Percentiles rank a stretch among this genome's conserved stretches.
These are phyloP conservation scores for Leucosporidium scottii DNA, from an alignment of 768 basidiomycete genomes.

Conservation along the genomic window DNA sequence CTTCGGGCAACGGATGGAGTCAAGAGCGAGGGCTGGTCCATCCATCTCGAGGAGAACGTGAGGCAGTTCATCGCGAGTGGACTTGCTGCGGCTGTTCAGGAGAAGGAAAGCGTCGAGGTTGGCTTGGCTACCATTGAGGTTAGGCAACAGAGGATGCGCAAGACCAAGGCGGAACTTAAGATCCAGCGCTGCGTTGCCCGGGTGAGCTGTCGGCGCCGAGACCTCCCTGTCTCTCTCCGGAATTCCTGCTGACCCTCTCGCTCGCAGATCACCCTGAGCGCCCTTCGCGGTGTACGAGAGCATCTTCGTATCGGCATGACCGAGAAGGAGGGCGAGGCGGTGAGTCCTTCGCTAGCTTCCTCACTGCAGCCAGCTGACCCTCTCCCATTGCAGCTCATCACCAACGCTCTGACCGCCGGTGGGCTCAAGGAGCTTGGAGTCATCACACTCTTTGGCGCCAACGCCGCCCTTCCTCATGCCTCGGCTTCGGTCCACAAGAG, in stretches of 20 bases:
- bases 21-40: not conserved
- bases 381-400: conserved; percentile 9
- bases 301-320: conserved; percentile 19
- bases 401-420: conserved; percentile 17
- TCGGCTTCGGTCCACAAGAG: not conserved
- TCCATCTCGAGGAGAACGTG: conserved; percentile 23
- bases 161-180: conserved; percentile 8
- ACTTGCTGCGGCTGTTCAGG: not conserved
- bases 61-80: conserved; percentile 7
- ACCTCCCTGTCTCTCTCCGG: too few species aligned
- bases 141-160: conserved; percentile 18
- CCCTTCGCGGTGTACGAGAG: conserved; percentile 11
- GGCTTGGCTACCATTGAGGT: conserved; percentile 4
- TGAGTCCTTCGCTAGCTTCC: not conserved
- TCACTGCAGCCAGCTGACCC: too few species aligned
- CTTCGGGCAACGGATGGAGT: not conserved
- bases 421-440: conserved; percentile 10
- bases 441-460: conserved; percentile 23
- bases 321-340: conserved; percentile 16
- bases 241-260: not conserved
- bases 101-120: not conserved
- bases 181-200: conserved; percentile 15
- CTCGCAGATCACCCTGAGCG: conserved; percentile 6
- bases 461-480: conserved; percentile 21
- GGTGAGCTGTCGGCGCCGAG: too few species aligned